Base-by-base conservation (phyloP, 2,329 filamentous ascomycete genomes). In the Aspergillus japonicus region DNA sequence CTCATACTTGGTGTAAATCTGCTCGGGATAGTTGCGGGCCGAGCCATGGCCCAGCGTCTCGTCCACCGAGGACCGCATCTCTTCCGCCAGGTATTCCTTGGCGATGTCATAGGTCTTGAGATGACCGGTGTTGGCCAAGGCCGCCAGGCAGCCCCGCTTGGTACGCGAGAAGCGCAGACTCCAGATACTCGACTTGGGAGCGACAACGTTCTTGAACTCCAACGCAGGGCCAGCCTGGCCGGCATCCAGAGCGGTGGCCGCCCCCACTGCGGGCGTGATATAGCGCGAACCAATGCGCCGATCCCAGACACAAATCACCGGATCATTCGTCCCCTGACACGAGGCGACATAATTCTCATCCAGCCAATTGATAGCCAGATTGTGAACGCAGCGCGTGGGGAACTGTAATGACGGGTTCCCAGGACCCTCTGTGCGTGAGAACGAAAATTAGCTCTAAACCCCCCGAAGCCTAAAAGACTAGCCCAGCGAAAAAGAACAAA, bases 281-380 rank as follows among this genome's bases (percentile, higher is more conserved):
- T 76, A 72, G 10, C 78, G 72, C 42, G 71, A 68, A 5, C 78
- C 77, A 58, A 78, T 76, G 55, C 86, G 82, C 57, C 83, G 81
- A 68, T 89, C 86, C 86, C 86, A 89, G 5, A 88, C 78, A 59
- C 82, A 85, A 47, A 88, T 81, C 2, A 81, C 81, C 19, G 84
- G 81, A 62, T 87, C 85, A 50, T 81, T 82, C 0, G 80, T 76
- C 2, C 83, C 80, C 50, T 71, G 70, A 50, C 83, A 85, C 14
- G 85, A 87, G 4, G 86, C 81, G 65, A 89, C 86, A 68, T 87
- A 87, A 58, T 88, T 87, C 68, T 88, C 84, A 67, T 88, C 85
- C 53, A 85, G 72, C 62, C 84, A 84, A 71, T 89, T 84, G 61
- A 88, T 85, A 6, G 86, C 83, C 58, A 88, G 76, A 62, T 87